Conservation (phyloP, 139 green algal genomes). For the Tetraselmis chui region DNA sequence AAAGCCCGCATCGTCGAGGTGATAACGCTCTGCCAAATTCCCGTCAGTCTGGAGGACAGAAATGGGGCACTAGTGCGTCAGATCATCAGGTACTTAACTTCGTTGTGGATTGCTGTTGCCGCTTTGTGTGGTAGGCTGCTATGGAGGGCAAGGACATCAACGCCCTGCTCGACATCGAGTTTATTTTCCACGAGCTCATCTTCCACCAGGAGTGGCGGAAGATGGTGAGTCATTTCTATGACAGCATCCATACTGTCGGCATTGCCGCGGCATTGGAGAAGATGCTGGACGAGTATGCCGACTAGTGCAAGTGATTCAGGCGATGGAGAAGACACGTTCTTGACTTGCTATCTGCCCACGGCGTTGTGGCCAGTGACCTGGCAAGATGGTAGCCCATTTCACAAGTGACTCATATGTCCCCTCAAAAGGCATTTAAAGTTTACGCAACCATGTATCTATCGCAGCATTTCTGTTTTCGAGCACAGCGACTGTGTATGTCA, state of each 20-base stretch:
- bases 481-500: too few species aligned
- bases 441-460: too few species aligned
- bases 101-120: background rate
- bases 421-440: too few species aligned
- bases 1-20: background rate
- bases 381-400: too few species aligned
- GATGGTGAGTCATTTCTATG: background rate
- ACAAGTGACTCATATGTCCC: too few species aligned
- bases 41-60: background rate
- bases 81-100: background rate
- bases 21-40: background rate
- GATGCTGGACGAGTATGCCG: background rate
- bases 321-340: too few species aligned
- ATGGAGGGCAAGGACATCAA: background rate
- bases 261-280: background rate
- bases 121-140: background rate
- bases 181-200: background rate
- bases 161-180: background rate
- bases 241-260: background rate
- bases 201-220: background rate
- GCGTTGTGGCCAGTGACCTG: too few species aligned
- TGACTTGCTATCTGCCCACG: too few species aligned
- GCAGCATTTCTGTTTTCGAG: too few species aligned
- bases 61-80: too few species aligned
- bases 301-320: too few species aligned